phyloP scores from a whole-genome alignment of 371 early-diverging fungal genomes.

The Smittium culicis region DNA sequence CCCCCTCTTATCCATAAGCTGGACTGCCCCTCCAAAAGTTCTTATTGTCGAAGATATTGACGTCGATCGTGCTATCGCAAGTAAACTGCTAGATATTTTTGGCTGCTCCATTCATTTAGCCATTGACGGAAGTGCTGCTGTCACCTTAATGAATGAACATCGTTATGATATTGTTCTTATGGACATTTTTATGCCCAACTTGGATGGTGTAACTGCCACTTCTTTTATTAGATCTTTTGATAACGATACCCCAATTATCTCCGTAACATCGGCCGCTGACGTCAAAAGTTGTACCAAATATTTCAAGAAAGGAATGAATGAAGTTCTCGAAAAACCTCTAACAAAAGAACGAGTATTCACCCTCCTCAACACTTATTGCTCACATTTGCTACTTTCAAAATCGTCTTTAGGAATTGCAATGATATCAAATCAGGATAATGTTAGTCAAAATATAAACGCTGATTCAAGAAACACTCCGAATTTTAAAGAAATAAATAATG shows the following conservation, averaged over 20 bases:
- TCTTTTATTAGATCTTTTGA: slow-evolving; percentile 5
- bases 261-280: slow-evolving; percentile 6
- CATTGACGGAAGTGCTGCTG: slow-evolving; percentile 9
- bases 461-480: background rate
- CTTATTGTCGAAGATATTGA: slow-evolving; percentile 8
- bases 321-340: slow-evolving; percentile 7
- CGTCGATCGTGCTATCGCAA: background rate
- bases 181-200: slow-evolving; percentile 10
- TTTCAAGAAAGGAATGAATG: slow-evolving; percentile 10
- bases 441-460: background rate
- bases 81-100: slow-evolving; percentile 1
- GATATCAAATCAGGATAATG: background rate
- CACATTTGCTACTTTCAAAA: background rate
- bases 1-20: background rate
- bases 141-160: slow-evolving; percentile 8
- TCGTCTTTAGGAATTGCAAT: background rate
- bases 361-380: slow-evolving; percentile 5
- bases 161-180: slow-evolving; percentile 10
- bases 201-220: slow-evolving; percentile 8
- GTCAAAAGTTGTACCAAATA: background rate
- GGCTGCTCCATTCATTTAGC: slow-evolving; percentile 7
- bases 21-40: slow-evolving; percentile 10
- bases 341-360: slow-evolving; percentile 1
- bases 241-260: slow-evolving; percentile 7
- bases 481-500: background rate